Conservation (phyloP, 345 rosid genomes). For the Citrus cavaleriei region DNA sequence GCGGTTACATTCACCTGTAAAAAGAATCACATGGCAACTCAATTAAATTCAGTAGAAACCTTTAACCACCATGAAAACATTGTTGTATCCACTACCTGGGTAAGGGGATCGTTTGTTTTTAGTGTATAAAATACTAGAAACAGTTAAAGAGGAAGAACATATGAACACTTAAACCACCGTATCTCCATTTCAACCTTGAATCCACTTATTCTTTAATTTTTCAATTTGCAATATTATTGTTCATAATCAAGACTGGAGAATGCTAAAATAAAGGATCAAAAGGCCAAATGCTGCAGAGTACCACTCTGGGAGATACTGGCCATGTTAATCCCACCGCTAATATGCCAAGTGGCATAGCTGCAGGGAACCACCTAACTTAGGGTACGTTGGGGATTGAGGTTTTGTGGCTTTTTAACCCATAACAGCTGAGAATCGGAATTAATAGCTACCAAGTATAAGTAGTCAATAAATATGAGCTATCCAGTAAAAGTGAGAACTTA, state of each 20-base stretch:
- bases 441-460: neutral
- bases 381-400: neutral
- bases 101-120: neutral
- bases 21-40: constrained; percentile 8
- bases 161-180: neutral
- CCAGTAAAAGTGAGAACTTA: neutral
- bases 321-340: neutral
- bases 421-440: neutral
- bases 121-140: neutral
- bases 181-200: neutral
- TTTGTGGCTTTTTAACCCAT: neutral
- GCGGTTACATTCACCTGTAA: constrained; percentile 95
- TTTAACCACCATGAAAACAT: neutral
- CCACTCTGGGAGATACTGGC: neutral
- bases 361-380: neutral
- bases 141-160: neutral
- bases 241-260: neutral
- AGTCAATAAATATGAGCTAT: neutral
- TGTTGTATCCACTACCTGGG: neutral
- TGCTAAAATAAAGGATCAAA: neutral
- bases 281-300: neutral
- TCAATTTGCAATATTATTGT: neutral
- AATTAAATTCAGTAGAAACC: constrained; percentile 4
- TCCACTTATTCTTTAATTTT: neutral
- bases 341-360: neutral